Base-by-base conservation (phyloP, 2,329 filamentous ascomycete genomes). In the Fusarium sororula region DNA sequence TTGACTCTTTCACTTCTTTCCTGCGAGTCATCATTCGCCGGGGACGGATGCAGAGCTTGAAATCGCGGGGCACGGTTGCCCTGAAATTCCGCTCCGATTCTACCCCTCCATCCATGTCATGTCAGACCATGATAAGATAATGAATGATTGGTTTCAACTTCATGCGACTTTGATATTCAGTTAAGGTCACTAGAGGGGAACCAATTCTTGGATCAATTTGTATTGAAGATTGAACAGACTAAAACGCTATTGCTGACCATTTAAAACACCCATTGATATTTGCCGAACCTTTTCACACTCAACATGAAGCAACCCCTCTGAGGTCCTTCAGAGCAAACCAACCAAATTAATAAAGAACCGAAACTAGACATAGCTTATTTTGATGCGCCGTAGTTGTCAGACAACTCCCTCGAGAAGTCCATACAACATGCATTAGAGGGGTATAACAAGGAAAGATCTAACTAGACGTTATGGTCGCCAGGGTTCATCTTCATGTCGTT, bases 391-490 rank as follows among this genome's bases (percentile, higher is more conserved):
- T 72, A 55, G 68, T 74, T 74, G 74, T 45, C 47, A 66, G 47
- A 51, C 56, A 59, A 48, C 62, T 65, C 56, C 62, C 48, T 67
- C 7, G 53, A 59, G 66, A 59, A 53, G 60, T 57, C 66, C 59
- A 58, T 50, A 24, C 55, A 76, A 74, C 50, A 76, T 77, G 75
- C 72, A 76, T 76, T 71, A 66, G 59, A 51, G 62, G 41, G 60
- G 41, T 66, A 61, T 57, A 48, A 42, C 8, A 72, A 60, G 44
- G 45, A 47, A 41, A 55, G n/a, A 22, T 35, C 64, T 68, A 35
- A 35, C 32, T 35, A 78, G 66, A 78, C 76, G 32, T 78, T 78
- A 42, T 78, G 61, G 20, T 78, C 76, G 53, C 76, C 76, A n/a
- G 66, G 47, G 18, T 48, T 48, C 37, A 58, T 55, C 37, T 61